Percentiles rank a stretch among this genome's conserved stretches.
Evolutionary conservation across 768 basidiomycete species (phyloP).

Genomic region (Boletus bicolor): DNA sequence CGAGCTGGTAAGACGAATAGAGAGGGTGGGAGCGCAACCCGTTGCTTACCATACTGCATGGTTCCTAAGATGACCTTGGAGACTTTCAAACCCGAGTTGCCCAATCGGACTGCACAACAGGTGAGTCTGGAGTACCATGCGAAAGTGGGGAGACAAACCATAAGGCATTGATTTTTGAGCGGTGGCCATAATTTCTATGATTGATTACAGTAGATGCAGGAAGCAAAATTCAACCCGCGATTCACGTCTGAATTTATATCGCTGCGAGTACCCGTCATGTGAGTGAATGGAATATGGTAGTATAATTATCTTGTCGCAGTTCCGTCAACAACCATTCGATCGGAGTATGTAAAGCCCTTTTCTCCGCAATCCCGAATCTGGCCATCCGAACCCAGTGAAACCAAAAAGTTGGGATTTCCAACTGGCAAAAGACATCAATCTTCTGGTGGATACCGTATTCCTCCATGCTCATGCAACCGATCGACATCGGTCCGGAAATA

Average conservation of each 20-base stretch:
- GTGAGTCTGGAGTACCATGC: background rate
- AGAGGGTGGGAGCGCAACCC: background rate
- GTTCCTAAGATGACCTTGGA: constrained; percentile 4
- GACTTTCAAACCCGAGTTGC: constrained; percentile 4
- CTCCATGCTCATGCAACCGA: no score
- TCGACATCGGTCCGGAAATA: background rate
- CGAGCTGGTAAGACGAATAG: background rate
- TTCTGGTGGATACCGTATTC: background rate
- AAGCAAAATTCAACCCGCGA: background rate
- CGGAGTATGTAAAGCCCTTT: background rate
- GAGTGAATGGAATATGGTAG: background rate
- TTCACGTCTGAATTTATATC: constrained; percentile 2
- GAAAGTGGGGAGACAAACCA: constrained; percentile 1
- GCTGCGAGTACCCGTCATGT: background rate
- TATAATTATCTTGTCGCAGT: constrained; percentile 8
- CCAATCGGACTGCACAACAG: constrained; percentile 4
- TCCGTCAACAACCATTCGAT: background rate
- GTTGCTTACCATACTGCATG: constrained; percentile 11
- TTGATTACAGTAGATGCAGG: background rate
- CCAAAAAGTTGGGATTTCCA: no score
- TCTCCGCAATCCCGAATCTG: background rate
- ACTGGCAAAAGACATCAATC: background rate
- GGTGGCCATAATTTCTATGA: constrained; percentile 1
- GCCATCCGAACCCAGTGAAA: no score
- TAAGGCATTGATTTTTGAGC: constrained; percentile 15